Evolutionary conservation across 495 filamentous ascomycete genomes (phyloP).

Genomic region (Annulohypoxylon nitens): DNA sequence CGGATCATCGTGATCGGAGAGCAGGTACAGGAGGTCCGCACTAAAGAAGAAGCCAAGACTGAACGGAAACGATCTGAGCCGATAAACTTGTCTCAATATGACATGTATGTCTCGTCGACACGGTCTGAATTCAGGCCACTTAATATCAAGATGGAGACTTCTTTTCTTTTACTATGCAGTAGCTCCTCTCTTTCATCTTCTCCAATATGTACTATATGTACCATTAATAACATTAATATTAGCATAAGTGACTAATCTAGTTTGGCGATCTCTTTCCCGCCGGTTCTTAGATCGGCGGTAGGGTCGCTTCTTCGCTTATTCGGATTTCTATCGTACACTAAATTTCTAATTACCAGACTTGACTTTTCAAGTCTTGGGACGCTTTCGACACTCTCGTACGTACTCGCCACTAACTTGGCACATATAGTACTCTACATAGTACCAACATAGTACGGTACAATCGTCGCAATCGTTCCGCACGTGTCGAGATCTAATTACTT

Average conservation of each 20-base stretch:
- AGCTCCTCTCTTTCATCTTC: too few relatives aligned
- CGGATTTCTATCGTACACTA: not conserved
- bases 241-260: slow-evolving; percentile 15
- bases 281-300: slow-evolving; percentile 26
- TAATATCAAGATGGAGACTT: slow-evolving; percentile 20
- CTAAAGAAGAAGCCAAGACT: slow-evolving; percentile 4
- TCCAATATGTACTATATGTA: too few relatives aligned
- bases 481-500: slow-evolving; percentile 12
- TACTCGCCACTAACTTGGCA: not conserved
- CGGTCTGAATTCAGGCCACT: slow-evolving; percentile 16
- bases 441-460: not conserved
- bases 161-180: slow-evolving; percentile 8
- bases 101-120: slow-evolving; percentile 18
- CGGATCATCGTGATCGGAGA: slow-evolving; percentile 18
- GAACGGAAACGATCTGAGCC: slow-evolving; percentile 31
- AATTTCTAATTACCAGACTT: not conserved
- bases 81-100: slow-evolving; percentile 29
- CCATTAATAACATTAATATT: not conserved
- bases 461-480: slow-evolving; percentile 9
- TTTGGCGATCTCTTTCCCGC: slow-evolving; percentile 36
- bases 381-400: not conserved
- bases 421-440: not conserved
- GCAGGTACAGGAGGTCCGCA: not conserved
- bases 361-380: not conserved
- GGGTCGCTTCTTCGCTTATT: slow-evolving; percentile 19